These are phyloP conservation scores for Strobilomyces confusus DNA, from an alignment of 768 basidiomycete species.

Conservation along the genomic window DNA sequence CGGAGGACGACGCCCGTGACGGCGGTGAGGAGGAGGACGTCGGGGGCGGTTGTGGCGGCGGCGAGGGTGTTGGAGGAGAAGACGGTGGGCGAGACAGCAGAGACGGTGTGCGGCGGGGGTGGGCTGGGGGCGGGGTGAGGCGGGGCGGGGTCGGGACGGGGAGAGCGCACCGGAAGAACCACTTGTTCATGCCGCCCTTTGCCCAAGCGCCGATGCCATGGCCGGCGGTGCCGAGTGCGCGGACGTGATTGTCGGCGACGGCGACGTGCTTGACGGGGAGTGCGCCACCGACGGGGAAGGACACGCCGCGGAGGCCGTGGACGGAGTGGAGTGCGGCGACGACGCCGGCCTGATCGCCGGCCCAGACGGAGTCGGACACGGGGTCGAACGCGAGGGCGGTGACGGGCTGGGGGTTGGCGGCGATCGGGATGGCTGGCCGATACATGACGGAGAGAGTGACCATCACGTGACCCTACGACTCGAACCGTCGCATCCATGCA, in stretches of 20 bases:
- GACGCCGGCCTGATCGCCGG: conserved; percentile 68
- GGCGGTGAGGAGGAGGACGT: conserved; percentile 70
- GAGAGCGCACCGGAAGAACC: conserved; percentile 62
- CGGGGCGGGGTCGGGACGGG: not conserved
- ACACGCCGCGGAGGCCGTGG: conserved; percentile 63
- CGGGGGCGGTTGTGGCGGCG: conserved; percentile 53
- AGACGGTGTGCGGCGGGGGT: conserved; percentile 30
- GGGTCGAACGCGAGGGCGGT: conserved; percentile 87
- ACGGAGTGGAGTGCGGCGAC: conserved; percentile 66
- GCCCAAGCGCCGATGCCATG: conserved; percentile 74
- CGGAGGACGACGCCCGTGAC: conserved; percentile 64
- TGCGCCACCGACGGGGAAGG: conserved; percentile 67
- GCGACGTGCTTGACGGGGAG: conserved; percentile 69
- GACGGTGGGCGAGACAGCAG: conserved; percentile 44
- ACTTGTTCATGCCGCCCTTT: conserved; percentile 83
- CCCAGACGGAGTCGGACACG: conserved; percentile 86
- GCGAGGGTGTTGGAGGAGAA: conserved; percentile 56
- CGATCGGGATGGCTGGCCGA: conserved; percentile 16
- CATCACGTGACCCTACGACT: conserved; percentile 15
- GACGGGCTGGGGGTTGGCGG: conserved; percentile 41
- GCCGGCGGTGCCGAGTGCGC: conserved; percentile 56
- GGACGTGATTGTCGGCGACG: conserved; percentile 76
- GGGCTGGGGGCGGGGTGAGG: conserved; percentile 31
- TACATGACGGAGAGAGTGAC: conserved; percentile 16
- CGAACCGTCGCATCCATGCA: conserved; percentile 7